phyloP scores from a whole-genome alignment of 2,329 filamentous ascomycete species.

The Neurospora crassa region DNA sequence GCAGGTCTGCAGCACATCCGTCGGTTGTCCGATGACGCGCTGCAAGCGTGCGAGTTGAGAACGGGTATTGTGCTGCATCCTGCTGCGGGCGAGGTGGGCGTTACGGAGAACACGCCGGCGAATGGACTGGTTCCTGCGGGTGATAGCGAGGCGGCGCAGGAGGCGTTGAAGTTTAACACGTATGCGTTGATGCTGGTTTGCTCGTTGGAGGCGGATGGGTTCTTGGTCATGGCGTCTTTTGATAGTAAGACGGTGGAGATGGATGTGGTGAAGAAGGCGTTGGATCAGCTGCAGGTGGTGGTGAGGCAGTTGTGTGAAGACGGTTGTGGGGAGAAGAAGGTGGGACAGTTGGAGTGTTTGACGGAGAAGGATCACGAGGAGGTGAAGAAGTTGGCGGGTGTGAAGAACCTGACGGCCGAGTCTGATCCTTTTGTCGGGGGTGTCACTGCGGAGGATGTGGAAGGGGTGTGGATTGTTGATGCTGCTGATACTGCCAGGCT shows the following conservation, averaged over 20 bases:
- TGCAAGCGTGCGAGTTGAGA: slow-evolving; percentile 45
- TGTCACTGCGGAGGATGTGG: slow-evolving; percentile 14
- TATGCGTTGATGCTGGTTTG: slow-evolving; percentile 59
- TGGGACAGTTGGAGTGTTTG: slow-evolving; percentile 27
- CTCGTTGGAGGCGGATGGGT: slow-evolving; percentile 44
- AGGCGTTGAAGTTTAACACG: slow-evolving; percentile 49
- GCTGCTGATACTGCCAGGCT: slow-evolving; percentile 25
- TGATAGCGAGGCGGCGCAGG: slow-evolving; percentile 46
- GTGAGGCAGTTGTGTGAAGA: slow-evolving; percentile 38
- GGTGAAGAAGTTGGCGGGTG: slow-evolving; percentile 22
- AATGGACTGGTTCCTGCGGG: slow-evolving; percentile 44
- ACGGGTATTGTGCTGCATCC: slow-evolving; percentile 47
- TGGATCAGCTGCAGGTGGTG: slow-evolving; percentile 42
- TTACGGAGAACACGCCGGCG: slow-evolving; percentile 30
- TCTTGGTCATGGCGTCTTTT: slow-evolving; percentile 54
- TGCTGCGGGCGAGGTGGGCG: slow-evolving; percentile 20
- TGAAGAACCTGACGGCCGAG: slow-evolving; percentile 13
- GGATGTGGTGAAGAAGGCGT: slow-evolving; percentile 41
- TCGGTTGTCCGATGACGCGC: slow-evolving; percentile 43
- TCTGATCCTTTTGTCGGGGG: slow-evolving; percentile 13
- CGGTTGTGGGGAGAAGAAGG: slow-evolving; percentile 16
- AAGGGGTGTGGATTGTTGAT: slow-evolving; percentile 31
- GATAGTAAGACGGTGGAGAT: slow-evolving; percentile 49
- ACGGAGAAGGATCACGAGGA: slow-evolving; percentile 25
- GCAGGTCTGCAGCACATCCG: slow-evolving; percentile 52